phyloP scores from a whole-genome alignment of 192 early-diverging fungal species.

The Piromyces finnis region DNA sequence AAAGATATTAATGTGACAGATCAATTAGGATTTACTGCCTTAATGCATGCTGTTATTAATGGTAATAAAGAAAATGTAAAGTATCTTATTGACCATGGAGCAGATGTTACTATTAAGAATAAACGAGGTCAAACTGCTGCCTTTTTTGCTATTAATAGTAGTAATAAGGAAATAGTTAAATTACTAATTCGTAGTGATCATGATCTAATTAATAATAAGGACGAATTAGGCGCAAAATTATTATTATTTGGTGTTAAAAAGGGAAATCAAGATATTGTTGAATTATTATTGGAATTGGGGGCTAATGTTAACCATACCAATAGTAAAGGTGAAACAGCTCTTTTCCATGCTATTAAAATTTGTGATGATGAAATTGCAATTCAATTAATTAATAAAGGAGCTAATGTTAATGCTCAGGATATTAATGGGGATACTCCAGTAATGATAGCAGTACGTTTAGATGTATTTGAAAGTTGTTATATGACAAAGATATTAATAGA shows the following conservation, averaged over 20 bases:
- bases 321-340: neutral
- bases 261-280: neutral
- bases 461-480: neutral
- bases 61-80: neutral
- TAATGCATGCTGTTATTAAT: neutral
- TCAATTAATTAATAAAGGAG: neutral
- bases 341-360: neutral
- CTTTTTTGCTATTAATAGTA: neutral
- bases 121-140: neutral
- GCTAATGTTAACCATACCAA: neutral
- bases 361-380: neutral
- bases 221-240: neutral
- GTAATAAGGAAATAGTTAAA: neutral
- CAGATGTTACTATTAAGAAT: neutral
- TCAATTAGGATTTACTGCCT: neutral
- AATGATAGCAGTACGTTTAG: neutral
- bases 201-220: neutral
- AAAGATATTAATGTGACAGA: neutral
- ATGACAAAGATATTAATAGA: neutral
- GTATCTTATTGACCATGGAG: neutral
- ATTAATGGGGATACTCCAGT: neutral
- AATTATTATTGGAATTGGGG: neutral
- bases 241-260: neutral
- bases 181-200: neutral
- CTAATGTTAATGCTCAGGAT: neutral